Percentiles rank a stretch among this genome's conserved stretches.
phyloP scores from a whole-genome alignment of 2,329 filamentous ascomycete species.

The Endoconidiophora polonica region DNA sequence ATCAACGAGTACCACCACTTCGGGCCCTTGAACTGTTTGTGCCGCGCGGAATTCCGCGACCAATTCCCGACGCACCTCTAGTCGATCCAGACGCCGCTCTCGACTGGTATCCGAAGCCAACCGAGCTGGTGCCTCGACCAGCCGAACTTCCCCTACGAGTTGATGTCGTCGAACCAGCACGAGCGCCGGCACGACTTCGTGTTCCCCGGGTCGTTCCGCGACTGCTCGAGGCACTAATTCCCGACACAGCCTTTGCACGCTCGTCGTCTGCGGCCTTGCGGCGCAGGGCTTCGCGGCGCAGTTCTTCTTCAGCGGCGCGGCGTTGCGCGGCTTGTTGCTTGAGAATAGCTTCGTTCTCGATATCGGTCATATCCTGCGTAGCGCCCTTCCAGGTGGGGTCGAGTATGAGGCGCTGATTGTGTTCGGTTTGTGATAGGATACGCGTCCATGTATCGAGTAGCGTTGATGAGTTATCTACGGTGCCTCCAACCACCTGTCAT shows the following conservation, averaged over 20 bases:
- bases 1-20: conserved; percentile 1
- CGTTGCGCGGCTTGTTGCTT: conserved; percentile 65
- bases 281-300: conserved; percentile 53
- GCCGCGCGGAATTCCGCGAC: conserved; percentile 19
- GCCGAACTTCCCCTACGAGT: conserved; percentile 14
- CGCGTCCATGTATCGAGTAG: conserved; percentile 91
- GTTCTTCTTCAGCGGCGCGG: conserved; percentile 60
- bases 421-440: conserved; percentile 91
- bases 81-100: conserved; percentile 14
- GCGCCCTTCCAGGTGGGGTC: conserved; percentile 83
- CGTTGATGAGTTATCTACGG: conserved; percentile 73
- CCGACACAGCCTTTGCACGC: conserved; percentile 20
- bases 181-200: background rate
- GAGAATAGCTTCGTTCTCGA: conserved; percentile 61
- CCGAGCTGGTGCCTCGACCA: conserved; percentile 13
- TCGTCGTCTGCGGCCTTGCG: conserved; percentile 47
- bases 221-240: conserved; percentile 17
- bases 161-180: background rate
- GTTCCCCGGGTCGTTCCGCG: conserved; percentile 12
- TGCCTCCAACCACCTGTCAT: conserved; percentile 61
- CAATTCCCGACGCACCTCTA: conserved; percentile 19
- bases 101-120: conserved; percentile 18
- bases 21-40: conserved; percentile 15
- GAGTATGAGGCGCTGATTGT: conserved; percentile 83
- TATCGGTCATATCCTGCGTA: conserved; percentile 67